phyloP scores from a whole-genome alignment of 1,139 yeast species.

The Hyphopichia wangnamkhiaoensis region DNA sequence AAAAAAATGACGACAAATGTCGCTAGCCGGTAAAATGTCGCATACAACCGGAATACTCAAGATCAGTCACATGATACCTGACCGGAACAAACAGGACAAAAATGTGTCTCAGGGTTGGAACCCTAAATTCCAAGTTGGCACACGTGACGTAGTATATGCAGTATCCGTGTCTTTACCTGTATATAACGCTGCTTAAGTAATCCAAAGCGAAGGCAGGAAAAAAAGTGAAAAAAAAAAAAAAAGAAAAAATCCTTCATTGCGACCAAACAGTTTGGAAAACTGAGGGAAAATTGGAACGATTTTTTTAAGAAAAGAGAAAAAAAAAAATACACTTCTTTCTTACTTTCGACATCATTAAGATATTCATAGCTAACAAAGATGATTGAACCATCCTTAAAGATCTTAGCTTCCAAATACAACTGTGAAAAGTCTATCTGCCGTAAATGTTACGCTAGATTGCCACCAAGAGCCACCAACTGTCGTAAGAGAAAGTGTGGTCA shows the following conservation, averaged over 20 bases:
- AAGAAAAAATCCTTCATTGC: not conserved
- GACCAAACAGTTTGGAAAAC: not conserved
- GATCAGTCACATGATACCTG: not conserved
- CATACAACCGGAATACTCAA: not conserved
- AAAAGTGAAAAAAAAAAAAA: not conserved
- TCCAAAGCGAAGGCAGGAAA: too few relatives aligned
- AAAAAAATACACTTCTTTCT: not conserved
- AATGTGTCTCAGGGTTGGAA: too few relatives aligned
- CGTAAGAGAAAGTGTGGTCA: conserved; percentile 99
- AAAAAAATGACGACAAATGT: not conserved
- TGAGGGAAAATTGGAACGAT: not conserved
- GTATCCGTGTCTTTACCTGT: too few relatives aligned
- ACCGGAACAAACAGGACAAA: not conserved
- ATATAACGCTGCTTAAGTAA: too few relatives aligned
- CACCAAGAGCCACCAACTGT: conserved; percentile 99
- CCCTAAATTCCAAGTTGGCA: too few relatives aligned
- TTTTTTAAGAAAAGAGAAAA: not conserved
- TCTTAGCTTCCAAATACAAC: conserved; percentile 99
- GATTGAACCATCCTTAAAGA: conserved; percentile 99
- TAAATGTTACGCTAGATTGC: conserved; percentile 99
- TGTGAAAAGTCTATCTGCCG: conserved; percentile 99
- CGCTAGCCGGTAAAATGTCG: not conserved
- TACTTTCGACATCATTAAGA: not conserved
- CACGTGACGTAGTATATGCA: too few relatives aligned
- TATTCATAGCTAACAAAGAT: conserved; percentile 38